Evolutionary conservation across 2,329 filamentous ascomycete genomes (phyloP), one percentile per base, ranked within the genome.

Genomic region (Clarireedia monteithiana): DNA sequence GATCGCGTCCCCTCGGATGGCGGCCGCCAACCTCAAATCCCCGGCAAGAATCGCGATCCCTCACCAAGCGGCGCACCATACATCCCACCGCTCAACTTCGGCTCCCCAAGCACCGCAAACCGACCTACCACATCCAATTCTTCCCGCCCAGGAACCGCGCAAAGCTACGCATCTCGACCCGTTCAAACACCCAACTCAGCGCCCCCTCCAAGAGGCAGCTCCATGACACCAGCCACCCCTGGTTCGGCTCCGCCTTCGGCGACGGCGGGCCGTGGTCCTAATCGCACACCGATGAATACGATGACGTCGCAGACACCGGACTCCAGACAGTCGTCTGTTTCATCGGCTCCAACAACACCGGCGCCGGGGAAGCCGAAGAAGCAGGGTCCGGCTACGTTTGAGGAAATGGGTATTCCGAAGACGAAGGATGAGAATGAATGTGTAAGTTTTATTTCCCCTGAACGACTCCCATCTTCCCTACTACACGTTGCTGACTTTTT

Each of bases 361-460:
- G 58, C 65, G 6, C 66, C 1, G 89, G 20, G 26, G 38, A 45
- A 55, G 36, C 48, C 60, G n/a, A 64, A 64, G 45, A 67, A 68
- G 47, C 59, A 80, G 79, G 94, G 92, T 10, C 92, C 94, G 1
- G 89, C 94, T 65, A 97, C 94, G 0, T 99, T 99, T 70, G 92
- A 96, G 69, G 91, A 95, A 69, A 99, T 99, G 94, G 94, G 94
- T 40, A 92, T 99, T 64, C 89, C 91, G 6, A 81, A 85, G 66
- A 84, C 79, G 48, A 91, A 94, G 72, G 81, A 85, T 59, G 89
- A 96, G n/a, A 82, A 82, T 63, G 91, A 97, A 73, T 99, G 92
- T 76, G 91, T 96, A 69, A 65, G 68, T 66, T 44, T 48, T 14
- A 24, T 20, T 34, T 24, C 10, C 10, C n/a, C 6, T 10, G 30